Percentiles rank a stretch among this genome's conserved stretches.
phyloP scores from a whole-genome alignment of 371 early-diverging fungal genomes.

The Parasitella parasitica region DNA sequence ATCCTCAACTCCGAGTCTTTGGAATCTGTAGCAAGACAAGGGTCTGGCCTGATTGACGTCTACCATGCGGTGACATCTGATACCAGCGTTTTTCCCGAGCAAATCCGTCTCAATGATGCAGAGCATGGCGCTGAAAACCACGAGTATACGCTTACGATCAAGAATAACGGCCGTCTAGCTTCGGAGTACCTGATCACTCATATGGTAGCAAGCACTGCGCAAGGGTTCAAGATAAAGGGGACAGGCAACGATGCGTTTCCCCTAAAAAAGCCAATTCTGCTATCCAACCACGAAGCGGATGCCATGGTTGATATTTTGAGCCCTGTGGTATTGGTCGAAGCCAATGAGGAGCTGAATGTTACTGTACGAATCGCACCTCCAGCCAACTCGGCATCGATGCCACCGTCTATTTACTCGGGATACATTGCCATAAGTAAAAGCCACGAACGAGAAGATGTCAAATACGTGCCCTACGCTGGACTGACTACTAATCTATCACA shows the following conservation, averaged over 20 bases:
- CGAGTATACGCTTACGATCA: slow-evolving; percentile 52
- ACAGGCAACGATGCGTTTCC: slow-evolving; percentile 6
- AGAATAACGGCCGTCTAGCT: slow-evolving; percentile 54
- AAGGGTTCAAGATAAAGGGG: slow-evolving; percentile 31
- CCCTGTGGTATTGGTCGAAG: slow-evolving; percentile 16
- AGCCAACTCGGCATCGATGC: background rate
- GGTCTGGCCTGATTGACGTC: slow-evolving; percentile 73
- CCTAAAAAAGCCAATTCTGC: slow-evolving; percentile 25
- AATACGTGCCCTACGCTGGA: slow-evolving; percentile 47
- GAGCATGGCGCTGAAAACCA: slow-evolving; percentile 40
- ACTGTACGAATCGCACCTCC: slow-evolving; percentile 34
- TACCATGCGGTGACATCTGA: slow-evolving; percentile 56
- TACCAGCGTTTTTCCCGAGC: slow-evolving; percentile 58
- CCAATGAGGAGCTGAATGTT: slow-evolving; percentile 25
- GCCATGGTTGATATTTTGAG: slow-evolving; percentile 27
- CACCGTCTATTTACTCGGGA: slow-evolving; percentile 45
- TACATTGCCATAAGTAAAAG: slow-evolving; percentile 27
- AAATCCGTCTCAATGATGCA: slow-evolving; percentile 66
- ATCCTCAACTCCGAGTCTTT: slow-evolving; percentile 28
- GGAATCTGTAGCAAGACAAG: slow-evolving; percentile 62
- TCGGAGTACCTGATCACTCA: slow-evolving; percentile 55
- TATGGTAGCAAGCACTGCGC: slow-evolving; percentile 43
- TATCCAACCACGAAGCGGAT: slow-evolving; percentile 10
- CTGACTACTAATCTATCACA: slow-evolving; percentile 25
- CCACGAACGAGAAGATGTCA: background rate